Conservation (phyloP, 1,284 basidiomycete species). For the Singerocomus inundabilis region DNA sequence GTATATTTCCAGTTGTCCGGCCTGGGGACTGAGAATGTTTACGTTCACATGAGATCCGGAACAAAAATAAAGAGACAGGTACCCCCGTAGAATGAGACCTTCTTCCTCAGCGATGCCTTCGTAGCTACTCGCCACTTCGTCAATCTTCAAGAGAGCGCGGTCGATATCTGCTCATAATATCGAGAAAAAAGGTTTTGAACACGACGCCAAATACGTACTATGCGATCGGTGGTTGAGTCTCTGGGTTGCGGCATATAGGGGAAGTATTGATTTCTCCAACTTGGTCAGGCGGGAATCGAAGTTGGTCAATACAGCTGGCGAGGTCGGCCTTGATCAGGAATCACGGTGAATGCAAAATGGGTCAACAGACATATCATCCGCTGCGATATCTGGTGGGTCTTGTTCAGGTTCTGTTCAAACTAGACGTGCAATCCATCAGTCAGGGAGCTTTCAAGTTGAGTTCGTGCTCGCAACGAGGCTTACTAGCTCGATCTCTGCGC, state of each 20-base stretch:
- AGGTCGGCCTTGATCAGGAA: constrained; percentile 17
- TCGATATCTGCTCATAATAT: constrained; percentile 65
- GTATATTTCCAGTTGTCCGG: constrained; percentile 61
- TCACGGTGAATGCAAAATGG: background rate
- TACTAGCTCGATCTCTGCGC: constrained; percentile 28
- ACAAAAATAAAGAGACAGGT: constrained; percentile 16
- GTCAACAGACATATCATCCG: constrained; percentile 70
- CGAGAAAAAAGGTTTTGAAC: constrained; percentile 2
- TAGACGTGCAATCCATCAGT: constrained; percentile 26
- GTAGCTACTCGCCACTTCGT: constrained; percentile 71
- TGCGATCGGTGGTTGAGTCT: constrained; percentile 65
- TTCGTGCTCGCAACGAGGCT: background rate
- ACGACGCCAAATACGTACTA: constrained; percentile 44
- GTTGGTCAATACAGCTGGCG: constrained; percentile 69
- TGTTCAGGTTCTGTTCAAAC: constrained; percentile 83
- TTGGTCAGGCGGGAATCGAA: constrained; percentile 76
- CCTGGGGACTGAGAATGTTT: constrained; percentile 53
- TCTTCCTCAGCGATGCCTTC: constrained; percentile 78
- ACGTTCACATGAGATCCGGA: background rate
- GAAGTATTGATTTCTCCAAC: constrained; percentile 77
- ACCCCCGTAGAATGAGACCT: constrained; percentile 74
- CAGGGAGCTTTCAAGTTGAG: background rate
- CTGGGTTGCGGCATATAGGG: constrained; percentile 72
- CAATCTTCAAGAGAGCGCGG: constrained; percentile 69
- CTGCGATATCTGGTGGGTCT: constrained; percentile 77